A percentile compares a stretch with the other conserved stretches of the same genome.
Evolutionary conservation across 2,329 filamentous ascomycete species (phyloP).

Genomic region (Raffaelea ambrosiae): DNA sequence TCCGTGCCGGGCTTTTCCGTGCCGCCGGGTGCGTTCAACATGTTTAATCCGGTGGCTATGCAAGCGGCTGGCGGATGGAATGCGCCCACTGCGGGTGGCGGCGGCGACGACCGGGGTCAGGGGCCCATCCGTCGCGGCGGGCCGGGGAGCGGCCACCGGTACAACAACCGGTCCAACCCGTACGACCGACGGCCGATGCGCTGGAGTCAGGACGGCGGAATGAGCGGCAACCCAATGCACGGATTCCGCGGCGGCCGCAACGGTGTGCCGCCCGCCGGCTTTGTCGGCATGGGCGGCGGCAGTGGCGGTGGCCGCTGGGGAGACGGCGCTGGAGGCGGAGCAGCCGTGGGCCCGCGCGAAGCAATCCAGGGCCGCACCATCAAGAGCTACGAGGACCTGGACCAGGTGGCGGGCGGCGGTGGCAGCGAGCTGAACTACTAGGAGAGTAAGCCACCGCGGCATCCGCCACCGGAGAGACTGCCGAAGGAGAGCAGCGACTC

Average conservation of each 20-base stretch:
- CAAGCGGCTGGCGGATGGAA: constrained; percentile 39
- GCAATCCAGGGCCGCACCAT: constrained; percentile 86
- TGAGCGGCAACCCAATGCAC: constrained; percentile 26
- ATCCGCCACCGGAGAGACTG: too few relatives aligned
- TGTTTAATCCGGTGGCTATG: constrained; percentile 44
- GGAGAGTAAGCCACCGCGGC: constrained; percentile 7
- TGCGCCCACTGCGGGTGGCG: constrained; percentile 42
- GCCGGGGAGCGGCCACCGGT: constrained; percentile 38
- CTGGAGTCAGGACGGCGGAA: constrained; percentile 32
- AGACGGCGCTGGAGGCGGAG: constrained; percentile 63
- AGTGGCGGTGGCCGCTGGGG: constrained; percentile 57
- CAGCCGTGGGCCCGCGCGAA: constrained; percentile 76
- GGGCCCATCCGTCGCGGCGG: constrained; percentile 60
- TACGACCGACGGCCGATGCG: constrained; percentile 60
- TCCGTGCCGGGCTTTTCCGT: constrained; percentile 48
- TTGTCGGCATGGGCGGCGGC: constrained; percentile 32
- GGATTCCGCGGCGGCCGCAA: constrained; percentile 34
- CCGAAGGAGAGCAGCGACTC: neutral
- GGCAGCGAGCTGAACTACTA: constrained; percentile 88
- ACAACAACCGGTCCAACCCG: constrained; percentile 58
- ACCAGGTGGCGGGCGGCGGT: constrained; percentile 68
- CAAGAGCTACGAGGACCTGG: constrained; percentile 95
- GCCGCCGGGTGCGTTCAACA: constrained; percentile 25
- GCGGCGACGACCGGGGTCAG: constrained; percentile 45
- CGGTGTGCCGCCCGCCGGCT: constrained; percentile 15